A percentile compares a stretch with the other conserved stretches of the same genome.
Conservation (phyloP, 1,284 basidiomycete genomes). For the Grifola frondosa region DNA sequence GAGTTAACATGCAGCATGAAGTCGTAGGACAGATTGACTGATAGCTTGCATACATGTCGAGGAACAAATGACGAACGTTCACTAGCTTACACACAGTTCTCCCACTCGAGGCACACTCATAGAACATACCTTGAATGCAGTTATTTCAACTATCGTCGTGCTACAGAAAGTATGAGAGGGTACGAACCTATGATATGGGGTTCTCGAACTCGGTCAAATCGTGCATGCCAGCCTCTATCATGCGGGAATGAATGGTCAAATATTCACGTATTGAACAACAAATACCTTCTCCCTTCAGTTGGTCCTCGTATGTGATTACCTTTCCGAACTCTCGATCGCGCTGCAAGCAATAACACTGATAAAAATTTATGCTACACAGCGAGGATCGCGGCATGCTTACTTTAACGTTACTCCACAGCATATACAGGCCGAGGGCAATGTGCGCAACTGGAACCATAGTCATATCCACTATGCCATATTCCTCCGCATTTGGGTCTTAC, state of each 20-base stretch:
- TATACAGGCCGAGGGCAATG: constrained; percentile 19
- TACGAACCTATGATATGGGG: constrained; percentile 14
- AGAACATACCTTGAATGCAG: constrained; percentile 10
- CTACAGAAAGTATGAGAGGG: neutral
- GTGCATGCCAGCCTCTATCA: constrained; percentile 23
- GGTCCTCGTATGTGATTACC: constrained; percentile 14
- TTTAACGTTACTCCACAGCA: constrained; percentile 22
- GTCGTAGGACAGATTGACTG: too few relatives aligned
- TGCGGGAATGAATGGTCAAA: neutral
- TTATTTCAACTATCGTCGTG: neutral
- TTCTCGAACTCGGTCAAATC: constrained; percentile 24
- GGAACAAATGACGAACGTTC: too few relatives aligned
- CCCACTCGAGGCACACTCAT: neutral
- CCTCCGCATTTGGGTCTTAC: neutral
- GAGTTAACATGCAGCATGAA: too few relatives aligned
- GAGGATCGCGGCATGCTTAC: neutral
- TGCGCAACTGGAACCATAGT: constrained; percentile 7
- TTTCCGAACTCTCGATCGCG: constrained; percentile 19
- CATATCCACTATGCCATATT: neutral
- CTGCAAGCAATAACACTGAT: constrained; percentile 6
- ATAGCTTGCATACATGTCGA: too few relatives aligned
- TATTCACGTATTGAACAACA: neutral
- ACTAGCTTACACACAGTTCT: too few relatives aligned
- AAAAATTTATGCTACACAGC: neutral
- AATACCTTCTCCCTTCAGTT: constrained; percentile 22